phyloP scores from a whole-genome alignment of 441 rosid genomes.

The Arabidopsis hybrid region DNA sequence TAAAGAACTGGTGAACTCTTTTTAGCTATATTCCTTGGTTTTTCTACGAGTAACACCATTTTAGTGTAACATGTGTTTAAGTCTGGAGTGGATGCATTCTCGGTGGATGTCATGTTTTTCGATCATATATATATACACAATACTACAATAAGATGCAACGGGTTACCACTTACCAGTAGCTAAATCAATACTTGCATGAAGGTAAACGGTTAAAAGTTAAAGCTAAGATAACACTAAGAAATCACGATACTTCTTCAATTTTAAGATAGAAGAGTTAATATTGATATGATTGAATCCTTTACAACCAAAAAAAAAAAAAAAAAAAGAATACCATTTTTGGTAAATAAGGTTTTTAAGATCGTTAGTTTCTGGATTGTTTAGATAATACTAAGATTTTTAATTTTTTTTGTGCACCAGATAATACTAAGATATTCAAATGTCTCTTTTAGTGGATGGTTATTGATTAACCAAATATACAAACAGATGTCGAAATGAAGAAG shows the following conservation, averaged over 20 bases:
- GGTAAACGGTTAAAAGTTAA: not conserved
- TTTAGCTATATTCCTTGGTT: not conserved
- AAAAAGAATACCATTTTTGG: not conserved
- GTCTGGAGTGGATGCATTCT: not conserved
- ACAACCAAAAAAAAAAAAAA: not conserved
- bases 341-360: not conserved
- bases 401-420: not conserved
- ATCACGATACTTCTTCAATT: not conserved
- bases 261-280: not conserved
- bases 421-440: conserved; percentile 20
- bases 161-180: not conserved
- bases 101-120: not conserved
- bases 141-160: not conserved
- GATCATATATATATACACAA: not conserved
- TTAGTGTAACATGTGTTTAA: not conserved
- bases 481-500: not conserved
- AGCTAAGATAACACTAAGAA: not conserved
- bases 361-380: not conserved
- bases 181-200: not conserved
- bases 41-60: not conserved
- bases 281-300: conserved; percentile 7
- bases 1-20: too few relatives aligned
- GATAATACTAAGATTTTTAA: too few relatives aligned
- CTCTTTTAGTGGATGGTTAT: conserved; percentile 30
- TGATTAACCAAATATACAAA: conserved; percentile 33